A percentile compares a stretch with the other conserved stretches of the same genome.
phyloP scores from a whole-genome alignment of 331 rosid genomes.

The Telfairia occidentalis region DNA sequence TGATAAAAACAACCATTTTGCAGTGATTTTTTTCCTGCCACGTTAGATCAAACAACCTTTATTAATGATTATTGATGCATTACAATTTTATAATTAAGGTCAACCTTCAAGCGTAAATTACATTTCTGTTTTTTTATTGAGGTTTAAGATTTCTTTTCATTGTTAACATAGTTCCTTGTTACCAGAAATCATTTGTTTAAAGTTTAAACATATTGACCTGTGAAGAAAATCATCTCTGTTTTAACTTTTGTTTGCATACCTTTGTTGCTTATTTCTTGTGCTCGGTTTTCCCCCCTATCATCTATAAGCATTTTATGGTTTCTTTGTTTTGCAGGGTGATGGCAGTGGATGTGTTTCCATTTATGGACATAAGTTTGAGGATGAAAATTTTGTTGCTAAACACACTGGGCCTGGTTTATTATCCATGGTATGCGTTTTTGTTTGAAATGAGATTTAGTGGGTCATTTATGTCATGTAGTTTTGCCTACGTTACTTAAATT shows the following conservation, averaged over 20 bases:
- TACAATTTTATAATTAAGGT: neutral
- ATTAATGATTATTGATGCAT: neutral
- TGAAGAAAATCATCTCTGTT: neutral
- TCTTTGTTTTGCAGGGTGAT: conserved; percentile 64
- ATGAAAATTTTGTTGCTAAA: conserved; percentile 74
- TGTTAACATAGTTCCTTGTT: neutral
- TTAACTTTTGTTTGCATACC: neutral
- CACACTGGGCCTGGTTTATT: conserved; percentile 97
- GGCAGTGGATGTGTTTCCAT: conserved; percentile 95
- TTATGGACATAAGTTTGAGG: conserved; percentile 80
- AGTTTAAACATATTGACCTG: too few species aligned
- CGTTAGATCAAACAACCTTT: neutral
- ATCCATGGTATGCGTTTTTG: conserved; percentile 56
- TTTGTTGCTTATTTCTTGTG: neutral
- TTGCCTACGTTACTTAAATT: neutral
- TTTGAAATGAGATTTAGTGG: neutral
- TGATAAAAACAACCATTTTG: neutral
- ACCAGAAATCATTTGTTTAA: neutral
- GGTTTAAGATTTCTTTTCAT: neutral
- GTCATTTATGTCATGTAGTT: neutral
- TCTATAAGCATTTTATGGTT: neutral
- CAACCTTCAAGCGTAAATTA: neutral
- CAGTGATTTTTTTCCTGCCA: neutral
- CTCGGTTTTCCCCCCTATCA: neutral
- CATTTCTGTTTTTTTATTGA: neutral